phyloP scores from a whole-genome alignment of 768 basidiomycete species.

The Arthromyces matolae region DNA sequence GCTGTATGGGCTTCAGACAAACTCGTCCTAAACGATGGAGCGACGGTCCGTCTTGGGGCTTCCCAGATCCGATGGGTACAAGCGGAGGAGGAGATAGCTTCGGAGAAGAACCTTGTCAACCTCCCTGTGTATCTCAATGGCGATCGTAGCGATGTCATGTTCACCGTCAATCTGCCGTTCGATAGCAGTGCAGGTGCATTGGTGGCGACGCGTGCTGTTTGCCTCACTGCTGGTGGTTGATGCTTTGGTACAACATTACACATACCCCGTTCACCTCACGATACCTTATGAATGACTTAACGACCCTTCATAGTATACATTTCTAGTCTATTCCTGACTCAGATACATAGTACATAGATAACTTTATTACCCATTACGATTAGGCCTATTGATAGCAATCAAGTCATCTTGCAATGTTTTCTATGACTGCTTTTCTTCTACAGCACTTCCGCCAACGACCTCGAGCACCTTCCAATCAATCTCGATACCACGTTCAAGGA shows the following conservation, averaged over 20 bases:
- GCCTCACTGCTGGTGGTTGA: conserved; percentile 78
- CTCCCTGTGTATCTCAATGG: conserved; percentile 92
- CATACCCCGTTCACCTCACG: not conserved
- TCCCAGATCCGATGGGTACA: conserved; percentile 90
- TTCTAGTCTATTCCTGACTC: conserved; percentile 5
- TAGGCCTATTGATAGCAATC: too few species aligned
- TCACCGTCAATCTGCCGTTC: conserved; percentile 83
- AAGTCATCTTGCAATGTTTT: not conserved
- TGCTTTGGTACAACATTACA: not conserved
- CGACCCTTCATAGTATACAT: too few species aligned
- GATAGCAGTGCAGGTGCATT: conserved; percentile 61
- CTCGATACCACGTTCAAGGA: conserved; percentile 64
- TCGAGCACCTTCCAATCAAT: conserved; percentile 90
- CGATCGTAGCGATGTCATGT: conserved; percentile 85
- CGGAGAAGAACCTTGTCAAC: conserved; percentile 51
- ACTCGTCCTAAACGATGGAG: conserved; percentile 82
- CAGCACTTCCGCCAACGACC: conserved; percentile 46
- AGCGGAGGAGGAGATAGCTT: conserved; percentile 34
- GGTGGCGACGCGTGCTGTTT: conserved; percentile 86
- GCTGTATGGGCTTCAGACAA: conserved; percentile 69
- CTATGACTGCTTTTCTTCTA: conserved; percentile 19
- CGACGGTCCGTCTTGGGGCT: conserved; percentile 69
- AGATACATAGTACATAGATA: conserved; percentile 2
- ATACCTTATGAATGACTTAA: too few species aligned
- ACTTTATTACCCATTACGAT: too few species aligned